A percentile compares a stretch with the other conserved stretches of the same genome.
phyloP scores from a whole-genome alignment of 805 yeast genomes.

The Wickerhamomyces queroliae region DNA sequence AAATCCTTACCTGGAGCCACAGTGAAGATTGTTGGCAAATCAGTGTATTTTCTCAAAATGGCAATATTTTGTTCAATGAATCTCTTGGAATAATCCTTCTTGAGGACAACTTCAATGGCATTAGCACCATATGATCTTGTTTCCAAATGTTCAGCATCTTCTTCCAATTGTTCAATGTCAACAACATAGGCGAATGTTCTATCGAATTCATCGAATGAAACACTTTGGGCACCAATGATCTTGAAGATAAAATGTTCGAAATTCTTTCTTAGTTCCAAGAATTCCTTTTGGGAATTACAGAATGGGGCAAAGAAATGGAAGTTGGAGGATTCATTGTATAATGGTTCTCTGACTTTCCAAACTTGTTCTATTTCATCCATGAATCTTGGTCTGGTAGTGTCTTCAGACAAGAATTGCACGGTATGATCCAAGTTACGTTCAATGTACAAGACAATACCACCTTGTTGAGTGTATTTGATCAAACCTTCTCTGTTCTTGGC shows the following conservation, averaged over 20 bases:
- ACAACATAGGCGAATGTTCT: slow-evolving; percentile 71
- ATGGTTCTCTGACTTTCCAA: slow-evolving; percentile 74
- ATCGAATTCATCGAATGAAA: slow-evolving; percentile 23
- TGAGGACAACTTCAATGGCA: slow-evolving; percentile 83
- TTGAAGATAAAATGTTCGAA: slow-evolving; percentile 52
- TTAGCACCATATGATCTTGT: slow-evolving; percentile 60
- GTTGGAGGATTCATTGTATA: slow-evolving; percentile 80
- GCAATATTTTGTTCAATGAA: slow-evolving; percentile 75
- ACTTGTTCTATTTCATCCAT: slow-evolving; percentile 74
- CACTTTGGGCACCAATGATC: slow-evolving; percentile 49
- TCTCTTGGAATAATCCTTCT: slow-evolving; percentile 32
- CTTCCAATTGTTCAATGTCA: slow-evolving; percentile 62
- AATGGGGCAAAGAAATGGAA: slow-evolving; percentile 72
- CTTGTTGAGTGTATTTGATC: slow-evolving; percentile 39
- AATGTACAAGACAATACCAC: slow-evolving; percentile 80
- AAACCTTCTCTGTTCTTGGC: slow-evolving; percentile 59
- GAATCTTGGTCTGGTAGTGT: slow-evolving; percentile 85
- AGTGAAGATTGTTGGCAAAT: slow-evolving; percentile 77
- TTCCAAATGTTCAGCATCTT: slow-evolving; percentile 40
- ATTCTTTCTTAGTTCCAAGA: slow-evolving; percentile 48
- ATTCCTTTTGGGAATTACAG: slow-evolving; percentile 50
- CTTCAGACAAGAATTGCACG: slow-evolving; percentile 64
- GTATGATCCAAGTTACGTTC: slow-evolving; percentile 86
- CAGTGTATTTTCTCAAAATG: slow-evolving; percentile 53
- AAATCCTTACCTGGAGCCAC: slow-evolving; percentile 54